Evolutionary conservation across 257 asterid species (phyloP), one percentile per base, ranked within the genome.

Genomic region (Linderniella brevidens): DNA sequence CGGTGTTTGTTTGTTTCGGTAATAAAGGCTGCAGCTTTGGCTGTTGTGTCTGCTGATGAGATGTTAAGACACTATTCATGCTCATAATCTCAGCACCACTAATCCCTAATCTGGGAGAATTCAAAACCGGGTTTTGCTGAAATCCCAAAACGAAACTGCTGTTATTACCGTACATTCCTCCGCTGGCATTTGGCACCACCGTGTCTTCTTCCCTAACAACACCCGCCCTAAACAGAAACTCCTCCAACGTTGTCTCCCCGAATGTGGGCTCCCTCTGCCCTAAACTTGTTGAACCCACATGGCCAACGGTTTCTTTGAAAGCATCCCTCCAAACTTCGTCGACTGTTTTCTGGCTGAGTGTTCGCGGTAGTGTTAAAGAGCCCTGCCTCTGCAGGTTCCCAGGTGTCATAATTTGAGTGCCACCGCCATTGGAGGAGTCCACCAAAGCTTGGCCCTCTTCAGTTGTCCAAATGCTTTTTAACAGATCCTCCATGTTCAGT

Each of bases 401-500:
- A 45, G 65, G 76, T 49, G 45, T 51, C 0, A 37, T 38, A 40
- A 64, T 47, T 19, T 55, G 61, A 56, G 52, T 57, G 3, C 52
- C 48, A 8, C 51, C 18, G 2, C 65, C 9, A 32, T 20, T 47
- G 41, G 51, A 16, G 4, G 51, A 19, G 0, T 13, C n/a, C 0
- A 41, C 65, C 9, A 64, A 77, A 4, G 78, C 77, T 37, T 74
- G 85, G 47, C 66, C 68, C 53, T 81, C 93, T 59, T 81, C 93
- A 0, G 88, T 85, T 0, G 82, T 75, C 82, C 85, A 81, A 54
- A 81, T 75, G 65, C 80, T 77, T 53, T 70, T 81, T 52, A 81
- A 71, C 62, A 81, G 75, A 49, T 81, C 93, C 35, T 80, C 93
- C 93, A 80, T 80, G 60, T 77, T 80, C 93, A 80, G 74, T 0